Conservation (phyloP, 257 asterid species). For the Fraxinus quadrangulata region DNA sequence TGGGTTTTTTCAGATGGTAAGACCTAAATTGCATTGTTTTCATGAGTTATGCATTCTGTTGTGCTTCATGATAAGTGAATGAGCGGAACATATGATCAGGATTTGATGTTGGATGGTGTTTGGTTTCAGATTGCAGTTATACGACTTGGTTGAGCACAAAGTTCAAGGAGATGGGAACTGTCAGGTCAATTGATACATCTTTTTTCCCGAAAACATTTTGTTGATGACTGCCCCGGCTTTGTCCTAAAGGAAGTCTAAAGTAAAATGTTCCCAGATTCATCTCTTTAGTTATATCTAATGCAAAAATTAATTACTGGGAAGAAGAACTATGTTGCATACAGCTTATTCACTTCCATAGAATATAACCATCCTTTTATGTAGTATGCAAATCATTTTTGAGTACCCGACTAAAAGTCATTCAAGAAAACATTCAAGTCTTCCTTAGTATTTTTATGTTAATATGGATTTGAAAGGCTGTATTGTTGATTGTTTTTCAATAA, state of each 20-base stretch:
- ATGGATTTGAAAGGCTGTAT: neutral
- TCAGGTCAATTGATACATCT: slow-evolving; percentile 58
- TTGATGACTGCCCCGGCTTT: neutral
- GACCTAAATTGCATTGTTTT: neutral
- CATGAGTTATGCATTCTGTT: neutral
- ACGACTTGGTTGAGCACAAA: slow-evolving; percentile 86
- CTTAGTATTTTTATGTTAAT: neutral
- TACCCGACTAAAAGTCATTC: neutral
- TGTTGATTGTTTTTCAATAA: neutral
- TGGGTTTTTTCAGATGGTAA: neutral
- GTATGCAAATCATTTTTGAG: neutral
- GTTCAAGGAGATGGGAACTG: slow-evolving; percentile 98
- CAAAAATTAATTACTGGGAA: neutral
- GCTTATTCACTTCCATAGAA: neutral
- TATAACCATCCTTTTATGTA: neutral
- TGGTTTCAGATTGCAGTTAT: slow-evolving; percentile 72
- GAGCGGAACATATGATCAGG: slow-evolving; percentile 24
- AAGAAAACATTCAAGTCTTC: neutral
- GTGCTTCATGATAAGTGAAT: slow-evolving; percentile 11
- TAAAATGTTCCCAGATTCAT: neutral
- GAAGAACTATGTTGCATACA: neutral
- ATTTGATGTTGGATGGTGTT: slow-evolving; percentile 29
- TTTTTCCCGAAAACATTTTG: neutral
- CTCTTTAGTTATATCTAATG: neutral
- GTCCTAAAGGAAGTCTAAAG: neutral